These are phyloP conservation scores for Eutrema salsugineum DNA, from an alignment of 441 rosid species.

Conservation along the genomic window DNA sequence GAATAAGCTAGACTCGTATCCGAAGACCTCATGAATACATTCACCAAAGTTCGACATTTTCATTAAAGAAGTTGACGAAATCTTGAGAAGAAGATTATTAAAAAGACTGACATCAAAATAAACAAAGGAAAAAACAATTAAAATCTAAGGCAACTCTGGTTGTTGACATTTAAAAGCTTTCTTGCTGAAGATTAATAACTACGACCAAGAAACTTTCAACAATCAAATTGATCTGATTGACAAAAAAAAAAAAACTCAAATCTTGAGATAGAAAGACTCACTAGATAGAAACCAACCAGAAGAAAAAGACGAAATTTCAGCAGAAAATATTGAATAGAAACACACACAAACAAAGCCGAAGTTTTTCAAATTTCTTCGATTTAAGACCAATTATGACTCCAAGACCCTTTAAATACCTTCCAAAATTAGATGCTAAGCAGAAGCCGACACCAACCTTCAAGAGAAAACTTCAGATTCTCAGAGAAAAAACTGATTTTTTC, in stretches of 20 bases:
- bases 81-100: slow-evolving; percentile 10
- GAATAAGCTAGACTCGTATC: background rate
- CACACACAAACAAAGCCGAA: background rate
- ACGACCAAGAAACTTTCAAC: background rate
- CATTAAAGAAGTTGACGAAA: background rate
- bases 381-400: background rate
- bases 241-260: slow-evolving; percentile 10
- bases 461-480: slow-evolving; percentile 23
- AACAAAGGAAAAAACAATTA: background rate
- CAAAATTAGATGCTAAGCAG: slow-evolving; percentile 16
- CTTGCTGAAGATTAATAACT: slow-evolving; percentile 1
- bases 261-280: slow-evolving; percentile 17
- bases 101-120: background rate
- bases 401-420: slow-evolving; percentile 9
- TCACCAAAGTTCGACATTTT: background rate
- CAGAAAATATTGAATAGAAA: background rate
- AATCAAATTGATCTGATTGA: background rate
- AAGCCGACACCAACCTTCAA: background rate
- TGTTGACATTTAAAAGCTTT: slow-evolving; percentile 8
- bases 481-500: slow-evolving; percentile 4
- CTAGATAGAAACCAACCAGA: background rate
- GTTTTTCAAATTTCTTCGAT: background rate
- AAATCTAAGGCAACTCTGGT: background rate
- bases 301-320: background rate
- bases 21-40: background rate